Evolutionary conservation across 2,329 filamentous ascomycete species (phyloP), one percentile per base, ranked within the genome.

Genomic region (Sporothrix brasiliensis): DNA sequence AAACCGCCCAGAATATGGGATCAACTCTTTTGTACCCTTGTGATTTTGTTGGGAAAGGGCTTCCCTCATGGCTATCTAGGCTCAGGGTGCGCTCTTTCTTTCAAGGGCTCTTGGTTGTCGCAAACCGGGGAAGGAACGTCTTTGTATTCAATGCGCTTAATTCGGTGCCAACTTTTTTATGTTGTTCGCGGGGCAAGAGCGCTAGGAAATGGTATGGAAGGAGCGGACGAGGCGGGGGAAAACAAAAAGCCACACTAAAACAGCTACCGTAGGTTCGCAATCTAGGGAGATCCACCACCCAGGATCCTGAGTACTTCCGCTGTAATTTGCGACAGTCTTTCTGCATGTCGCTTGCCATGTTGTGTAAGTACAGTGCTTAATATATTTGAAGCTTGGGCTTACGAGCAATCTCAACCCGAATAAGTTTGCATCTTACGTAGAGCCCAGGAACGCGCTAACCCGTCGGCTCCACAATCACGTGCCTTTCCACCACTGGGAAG

Each of bases 111-210:
- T 50, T 44, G 61, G 61, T 65, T 65, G 44, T 65, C 61, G 61
- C 44, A 65, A 50, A 41, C 21, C 24, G 44, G 44, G 44, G 61
- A 65, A 65, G 34, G 61, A 65, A 50, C 49, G 30, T 34, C 63
- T 67, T 67, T 67, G 63, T 41, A 67, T 52, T 53, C 63, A 50
- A 50, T 65, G 24, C 61, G 61, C 47, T 50, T 65, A n/a, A 50
- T 65, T 65, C 61, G 44, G 24, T 65, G 61, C 61, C 61, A 65
- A 65, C 61, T 65, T 65, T 65, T 44, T 41, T 19, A 10, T 30
- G 53, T 53, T 67, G 49, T 53, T 39, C 49, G 63, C 63, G 63
- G 63, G 63, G 63, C 63, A 67, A 34, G 44, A 30, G 30, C 63
- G 11, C 24, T 66, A 24, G 47, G 50, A 47, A 66, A 47, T 27